Evolutionary conservation across 495 filamentous ascomycete genomes (phyloP), one percentile per base, ranked within the genome.

Genomic region (Tuber indicum): DNA sequence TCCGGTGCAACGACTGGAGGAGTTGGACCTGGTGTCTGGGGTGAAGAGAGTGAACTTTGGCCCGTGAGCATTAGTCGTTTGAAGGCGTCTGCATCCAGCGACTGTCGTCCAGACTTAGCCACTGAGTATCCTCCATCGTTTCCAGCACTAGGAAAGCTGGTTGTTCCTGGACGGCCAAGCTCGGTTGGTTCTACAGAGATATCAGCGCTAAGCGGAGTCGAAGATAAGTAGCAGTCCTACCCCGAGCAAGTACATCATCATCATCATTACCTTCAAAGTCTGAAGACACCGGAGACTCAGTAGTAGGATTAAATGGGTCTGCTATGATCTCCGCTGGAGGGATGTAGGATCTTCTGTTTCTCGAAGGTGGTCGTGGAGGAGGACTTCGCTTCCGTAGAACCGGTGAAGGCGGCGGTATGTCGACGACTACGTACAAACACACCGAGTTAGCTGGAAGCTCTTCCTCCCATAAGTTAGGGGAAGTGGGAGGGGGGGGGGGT

Each of bases 61-160:
- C 79, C 80, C 0, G 79, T 82, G 3, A 83, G 75, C 79, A 83
- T 83, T 32, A 83, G 72, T 2, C 78, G 74, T 44, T 83, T 83
- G 77, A 83, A 83, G 1, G 79, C 77, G 23, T 83, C 82, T 1
- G 76, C 81, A 44, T 83, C 82, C 39, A 83, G 73, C 5, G 78
- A 81, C 70, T 83, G 81, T 36, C 82, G 75, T 21, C 58, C 70
- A 21, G 71, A 75, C 6, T 62, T 74, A 26, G 70, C 74, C 26
- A 36, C 58, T 12, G 46, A 66, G 58, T 32, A 66, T 36, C 26
- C 58, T 36, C 58, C 58, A 36, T 66, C 26, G 58, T 32, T 66
- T 66, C 58, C 58, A 66, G 58, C 32, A 36, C 58, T 66, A 36
- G 58, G 58, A 66, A 66, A 66, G 58, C 58, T 66, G 58, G 58